Evolutionary conservation across 2,329 filamentous ascomycete species (phyloP), one percentile per base, ranked within the genome.

Genomic region (Microcyclospora pomicola): DNA sequence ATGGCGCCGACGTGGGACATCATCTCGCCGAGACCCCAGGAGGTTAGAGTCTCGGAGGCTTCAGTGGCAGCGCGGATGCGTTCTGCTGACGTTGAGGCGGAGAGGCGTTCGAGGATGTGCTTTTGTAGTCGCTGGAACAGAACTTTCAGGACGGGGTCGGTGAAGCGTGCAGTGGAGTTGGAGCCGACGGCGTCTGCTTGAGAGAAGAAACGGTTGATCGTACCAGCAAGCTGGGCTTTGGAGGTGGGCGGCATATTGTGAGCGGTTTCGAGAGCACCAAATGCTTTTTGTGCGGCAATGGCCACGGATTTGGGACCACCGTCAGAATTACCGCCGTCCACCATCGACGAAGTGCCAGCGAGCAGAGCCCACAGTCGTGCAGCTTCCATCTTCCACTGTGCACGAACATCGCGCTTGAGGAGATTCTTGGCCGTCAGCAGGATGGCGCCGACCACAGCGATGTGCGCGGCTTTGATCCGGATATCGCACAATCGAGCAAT

Each of bases 361-460:
- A 87, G 69, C 1, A 83, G 72, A 1, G 72, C 63, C 64, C 80
- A 74, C 46, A 87, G 73, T n/a, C 82, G 75, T 2, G 67, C 65
- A 0, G 81, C 80, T 59, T 87, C 80, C 15, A 68, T 73, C 58
- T 79, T 83, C 83, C 83, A 91, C 14, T 80, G 75, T 10, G 73
- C 72, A 33, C 83, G 75, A 3, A 85, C 80, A 52, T 88, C 82
- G 12, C 83, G 75, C 60, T 86, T 87, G 27, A 91, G 70, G 6
- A 88, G 66, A 49, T 86, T 88, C 64, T 91, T 91, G 58, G 79
- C 80, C 36, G 85, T 84, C 11, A 88, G 63, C 19, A 87, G 64
- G 34, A 88, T 79, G 0, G 82, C 79, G 1, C 80, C 81, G 3
- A 80, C 73, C 1, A 80, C 81, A 15, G 82, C 73, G 49, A 88